Conservation (phyloP, 768 basidiomycete genomes). For the Hemileccinum impolitum region DNA sequence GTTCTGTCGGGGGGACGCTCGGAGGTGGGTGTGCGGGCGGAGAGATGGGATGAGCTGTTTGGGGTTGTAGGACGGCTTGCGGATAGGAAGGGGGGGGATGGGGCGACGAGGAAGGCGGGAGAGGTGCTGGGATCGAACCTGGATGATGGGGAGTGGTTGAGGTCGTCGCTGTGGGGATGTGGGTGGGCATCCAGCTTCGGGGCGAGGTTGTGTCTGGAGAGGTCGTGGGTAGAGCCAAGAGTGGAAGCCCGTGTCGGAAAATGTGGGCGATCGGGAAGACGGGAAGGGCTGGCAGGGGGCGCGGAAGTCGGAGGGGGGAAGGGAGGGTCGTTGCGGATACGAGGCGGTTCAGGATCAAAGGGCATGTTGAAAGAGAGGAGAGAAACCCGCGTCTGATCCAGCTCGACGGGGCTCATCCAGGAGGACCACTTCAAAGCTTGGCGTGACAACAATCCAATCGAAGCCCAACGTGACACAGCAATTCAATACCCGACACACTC, state of each 20-base stretch:
- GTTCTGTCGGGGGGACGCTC: slow-evolving; percentile 49
- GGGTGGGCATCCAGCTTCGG: slow-evolving; percentile 32
- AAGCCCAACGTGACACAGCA: background rate
- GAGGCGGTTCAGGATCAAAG: slow-evolving; percentile 29
- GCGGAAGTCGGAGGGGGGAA: slow-evolving; percentile 31
- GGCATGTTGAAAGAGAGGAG: slow-evolving; percentile 18
- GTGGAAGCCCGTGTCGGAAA: slow-evolving; percentile 67
- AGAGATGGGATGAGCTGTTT: slow-evolving; percentile 43
- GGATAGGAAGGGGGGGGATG: slow-evolving; percentile 35
- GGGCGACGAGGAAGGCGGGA: slow-evolving; percentile 37
- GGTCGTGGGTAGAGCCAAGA: slow-evolving; percentile 49
- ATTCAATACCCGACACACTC: slow-evolving; percentile 8
- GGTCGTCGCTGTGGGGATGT: slow-evolving; percentile 66
- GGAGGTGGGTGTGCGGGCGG: slow-evolving; percentile 50
- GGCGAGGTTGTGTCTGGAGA: slow-evolving; percentile 46
- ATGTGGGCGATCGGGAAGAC: slow-evolving; percentile 49
- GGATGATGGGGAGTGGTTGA: slow-evolving; percentile 46
- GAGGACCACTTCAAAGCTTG: background rate
- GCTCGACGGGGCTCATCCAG: slow-evolving; percentile 4
- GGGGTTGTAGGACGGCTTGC: slow-evolving; percentile 62
- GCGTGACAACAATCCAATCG: slow-evolving; percentile 28
- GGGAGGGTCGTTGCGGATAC: slow-evolving; percentile 26
- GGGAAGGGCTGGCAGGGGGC: slow-evolving; percentile 34
- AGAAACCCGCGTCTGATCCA: slow-evolving; percentile 12
- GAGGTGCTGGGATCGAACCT: slow-evolving; percentile 13